Base-by-base conservation (phyloP, 345 rosid genomes). In the Populus pruinosa region DNA sequence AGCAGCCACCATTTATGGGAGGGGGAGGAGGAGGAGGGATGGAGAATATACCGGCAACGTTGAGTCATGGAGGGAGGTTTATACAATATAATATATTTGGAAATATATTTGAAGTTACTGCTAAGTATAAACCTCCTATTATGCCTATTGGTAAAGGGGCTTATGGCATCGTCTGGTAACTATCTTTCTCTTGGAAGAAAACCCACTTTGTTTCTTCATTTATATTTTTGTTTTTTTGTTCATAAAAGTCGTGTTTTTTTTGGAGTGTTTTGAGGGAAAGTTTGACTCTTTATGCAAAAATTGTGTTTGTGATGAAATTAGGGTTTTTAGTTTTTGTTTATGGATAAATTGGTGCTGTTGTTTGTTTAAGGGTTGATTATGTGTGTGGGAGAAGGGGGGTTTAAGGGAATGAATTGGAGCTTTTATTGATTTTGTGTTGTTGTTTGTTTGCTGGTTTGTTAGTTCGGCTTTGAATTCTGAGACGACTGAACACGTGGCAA, bases 121-220 rank as follows among this genome's bases (percentile, higher is more conserved):
- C 96, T 56, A 96, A 96, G 89, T 96, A 96, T 77, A 91, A 86
- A 86, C 98, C 98, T 70, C 99, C 99, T 61, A 96, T 96, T 79
- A 82, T 96, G 97, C 98, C 99, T 66, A 94, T 96, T 85, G 99
- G 99, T 72, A 96, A 96, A 56, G 99, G 99, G 41, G 99, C 99
- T 17, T 96, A 94, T 73, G 99, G 99, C 79, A 92, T 96, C 89
- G 99, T 96, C 79, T 96, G 99, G 99, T 96, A 82, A 69, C 23
- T 31, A 20, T 21, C 47, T 73, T 39, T 70, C 63, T 59, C 63
- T 2, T 59, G 23, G 11, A 56, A 56, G 29, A 23, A n/a, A 10
- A 59, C 38, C 44, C 29, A 2, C 47, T 38, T 41, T 20, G 21
- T 50, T 74, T 39, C 68, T 10, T 47, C 62, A 25, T 67, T 44